Conservation (phyloP, 192 early-diverging fungal genomes). For the Chytriomyces sp. region DNA sequence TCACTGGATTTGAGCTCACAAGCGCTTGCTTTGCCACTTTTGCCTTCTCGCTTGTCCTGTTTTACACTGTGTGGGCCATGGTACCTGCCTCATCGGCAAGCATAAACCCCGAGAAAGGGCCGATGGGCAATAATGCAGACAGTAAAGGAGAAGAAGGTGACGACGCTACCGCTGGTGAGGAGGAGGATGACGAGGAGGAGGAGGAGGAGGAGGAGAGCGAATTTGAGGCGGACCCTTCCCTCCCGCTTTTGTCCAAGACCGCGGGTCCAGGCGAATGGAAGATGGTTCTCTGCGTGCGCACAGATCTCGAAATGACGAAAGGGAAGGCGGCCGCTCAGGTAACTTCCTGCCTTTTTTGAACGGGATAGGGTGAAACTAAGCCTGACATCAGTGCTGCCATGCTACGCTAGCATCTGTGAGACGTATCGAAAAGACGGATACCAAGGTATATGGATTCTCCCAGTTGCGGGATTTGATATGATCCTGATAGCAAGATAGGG, state of each 20-base stretch:
- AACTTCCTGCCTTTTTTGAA: constrained; percentile 3
- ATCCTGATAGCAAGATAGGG: constrained; percentile 32
- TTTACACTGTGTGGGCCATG: not conserved
- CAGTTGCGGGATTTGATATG: not conserved
- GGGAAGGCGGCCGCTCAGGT: constrained; percentile 92
- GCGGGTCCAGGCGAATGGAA: constrained; percentile 28
- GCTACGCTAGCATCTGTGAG: constrained; percentile 72
- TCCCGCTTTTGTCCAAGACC: not conserved
- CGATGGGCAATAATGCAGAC: not conserved
- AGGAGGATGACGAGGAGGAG: constrained; percentile 4
- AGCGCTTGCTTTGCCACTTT: constrained; percentile 2
- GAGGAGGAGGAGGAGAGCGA: not conserved
- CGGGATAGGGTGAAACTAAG: no score
- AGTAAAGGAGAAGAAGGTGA: not conserved
- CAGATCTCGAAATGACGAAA: constrained; percentile 91
- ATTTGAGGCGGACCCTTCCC: not conserved
- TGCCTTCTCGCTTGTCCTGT: not conserved
- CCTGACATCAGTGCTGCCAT: constrained; percentile 77
- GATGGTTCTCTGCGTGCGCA: constrained; percentile 80
- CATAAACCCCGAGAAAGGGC: not conserved
- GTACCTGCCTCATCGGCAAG: not conserved
- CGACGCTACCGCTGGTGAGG: not conserved
- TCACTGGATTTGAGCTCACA: constrained; percentile 26
- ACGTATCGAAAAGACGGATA: constrained; percentile 38
- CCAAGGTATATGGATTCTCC: not conserved